Evolutionary conservation across 202 grass and related monocot species (phyloP), one percentile per base, ranked within the genome.

Genomic region (Setaria viridis): DNA sequence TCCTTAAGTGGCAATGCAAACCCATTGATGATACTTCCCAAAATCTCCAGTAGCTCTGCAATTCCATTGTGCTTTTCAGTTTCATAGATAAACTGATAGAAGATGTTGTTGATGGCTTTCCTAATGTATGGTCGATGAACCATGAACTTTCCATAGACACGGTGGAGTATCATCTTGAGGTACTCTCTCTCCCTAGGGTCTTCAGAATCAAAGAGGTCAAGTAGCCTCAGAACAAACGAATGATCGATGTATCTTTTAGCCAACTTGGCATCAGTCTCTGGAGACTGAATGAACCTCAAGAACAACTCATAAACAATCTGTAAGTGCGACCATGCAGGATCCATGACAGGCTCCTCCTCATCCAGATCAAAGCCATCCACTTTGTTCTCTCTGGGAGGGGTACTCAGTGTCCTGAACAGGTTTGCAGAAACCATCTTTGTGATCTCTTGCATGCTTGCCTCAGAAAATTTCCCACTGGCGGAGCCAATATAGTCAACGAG

Each of bases 101-200:
- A 96, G 58, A 95, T 99, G 72, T 99, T 94, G 81, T 94, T 99
- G 76, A 99, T 99, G 37, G 82, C 92, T 90, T 99, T 99, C 82
- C 97, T 84, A 82, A 99, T 94, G 56, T 88, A 92, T 48, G 93
- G 96, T 0, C 96, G 91, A 77, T 99, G 96, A 79, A 99, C 95
- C 95, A 98, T 98, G 88, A 98, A 98, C 66, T 98, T 98, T 57
- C 93, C 93, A 13, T 98, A 98, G 81, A 99, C 91, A 53, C 93
- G 91, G 72, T 99, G 96, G 72, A 95, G 90, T 80, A 99, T 99
- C 79, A 91, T 94, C 84, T 99, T 99, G 67, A 99, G 77, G 79
- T 94, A 99, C 62, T 99, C 96, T 76, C 96, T 92, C 85, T 96
- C 96, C 79, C 96, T 89, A 48, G 91, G 93, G 51, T 99, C 96